Evolutionary conservation across 352 stramenopile species (phyloP).

Genomic region (Phytophthora citrophthora): DNA sequence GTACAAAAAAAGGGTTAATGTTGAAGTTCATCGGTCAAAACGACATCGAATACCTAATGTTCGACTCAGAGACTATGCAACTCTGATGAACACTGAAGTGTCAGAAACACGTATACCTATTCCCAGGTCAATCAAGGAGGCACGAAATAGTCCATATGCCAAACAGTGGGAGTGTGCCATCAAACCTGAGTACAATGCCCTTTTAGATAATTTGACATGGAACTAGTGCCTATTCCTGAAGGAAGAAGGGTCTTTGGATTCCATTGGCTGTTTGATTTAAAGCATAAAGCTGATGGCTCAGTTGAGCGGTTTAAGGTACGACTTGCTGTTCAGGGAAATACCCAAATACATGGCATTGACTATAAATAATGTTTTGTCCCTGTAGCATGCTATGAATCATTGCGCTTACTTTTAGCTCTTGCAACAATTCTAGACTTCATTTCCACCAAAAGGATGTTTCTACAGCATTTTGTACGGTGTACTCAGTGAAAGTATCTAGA

Average conservation of each 20-base stretch:
- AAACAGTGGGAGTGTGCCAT: conserved; percentile 15
- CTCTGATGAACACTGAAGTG: background rate
- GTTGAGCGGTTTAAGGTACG: background rate
- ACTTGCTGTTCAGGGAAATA: background rate
- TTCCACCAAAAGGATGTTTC: too few relatives aligned
- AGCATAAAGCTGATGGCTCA: background rate
- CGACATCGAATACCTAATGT: background rate
- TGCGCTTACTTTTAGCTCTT: conserved; percentile 1
- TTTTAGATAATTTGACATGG: background rate
- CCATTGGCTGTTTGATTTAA: background rate
- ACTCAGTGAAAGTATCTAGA: conserved; percentile 10
- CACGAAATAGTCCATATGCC: background rate
- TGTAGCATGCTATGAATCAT: conserved; percentile 8
- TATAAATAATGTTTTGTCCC: conserved; percentile 9
- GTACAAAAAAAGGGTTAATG: too few relatives aligned
- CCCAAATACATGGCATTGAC: conserved; percentile 17
- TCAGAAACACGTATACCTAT: conserved; percentile 3
- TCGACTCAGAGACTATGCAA: conserved; percentile 1
- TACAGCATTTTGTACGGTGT: conserved; percentile 16
- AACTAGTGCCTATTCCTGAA: background rate
- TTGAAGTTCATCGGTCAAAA: conserved; percentile 1
- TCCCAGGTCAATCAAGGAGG: conserved; percentile 12
- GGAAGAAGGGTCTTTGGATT: background rate
- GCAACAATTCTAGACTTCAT: conserved; percentile 1
- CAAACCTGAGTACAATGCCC: conserved; percentile 1